Evolutionary conservation across 2,329 filamentous ascomycete species (phyloP), one percentile per base, ranked within the genome.

Genomic region (Phyllosticta paracitricarpa): DNA sequence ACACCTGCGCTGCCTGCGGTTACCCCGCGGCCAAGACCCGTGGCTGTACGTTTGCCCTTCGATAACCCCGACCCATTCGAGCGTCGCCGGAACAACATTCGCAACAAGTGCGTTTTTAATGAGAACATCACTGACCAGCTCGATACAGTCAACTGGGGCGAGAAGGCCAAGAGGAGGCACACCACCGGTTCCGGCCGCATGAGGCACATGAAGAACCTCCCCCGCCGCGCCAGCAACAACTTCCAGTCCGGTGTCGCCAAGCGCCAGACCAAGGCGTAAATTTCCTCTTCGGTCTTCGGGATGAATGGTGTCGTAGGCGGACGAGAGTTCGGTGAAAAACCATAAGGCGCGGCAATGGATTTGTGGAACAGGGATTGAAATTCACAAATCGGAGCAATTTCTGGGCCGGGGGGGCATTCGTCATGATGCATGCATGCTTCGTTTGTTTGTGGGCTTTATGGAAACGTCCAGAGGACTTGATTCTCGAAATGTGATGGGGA

Each of bases 121-220:
- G 40, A 61, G 26, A 63, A 26, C 52, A 61, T 59, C 33, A 56
- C 69, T 73, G 65, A 73, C 68, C 58, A 59, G 54, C 56, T 58
- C 24, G 73, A 66, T 68, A 77, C 77, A 97, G 93, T 88, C 88
- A 97, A 99, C 89, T 99, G 94, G 94, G 86, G 89, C 80, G 93
- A 97, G 87, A 99, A 99, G 89, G 93, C 92, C 74, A 97, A 97
- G 91, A 86, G 94, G 81, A 95, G 94, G 89, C 97, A 97, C 92
- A 97, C 93, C 76, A 93, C 89, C 78, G 94, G 94, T 75, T 93
- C 91, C 76, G 94, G 94, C 79, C 90, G 94, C 80, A 94, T 92
- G 88, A 87, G 91, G 77, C 90, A 92, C 83, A 85, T 99, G 78
- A 96, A 95, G 85, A 85, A 84, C 74, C 87, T 99, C 77, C 83